Percentiles rank a stretch among this genome's conserved stretches.
phyloP scores from a whole-genome alignment of 2,329 filamentous ascomycete species.

The Colletotrichum eleusines region DNA sequence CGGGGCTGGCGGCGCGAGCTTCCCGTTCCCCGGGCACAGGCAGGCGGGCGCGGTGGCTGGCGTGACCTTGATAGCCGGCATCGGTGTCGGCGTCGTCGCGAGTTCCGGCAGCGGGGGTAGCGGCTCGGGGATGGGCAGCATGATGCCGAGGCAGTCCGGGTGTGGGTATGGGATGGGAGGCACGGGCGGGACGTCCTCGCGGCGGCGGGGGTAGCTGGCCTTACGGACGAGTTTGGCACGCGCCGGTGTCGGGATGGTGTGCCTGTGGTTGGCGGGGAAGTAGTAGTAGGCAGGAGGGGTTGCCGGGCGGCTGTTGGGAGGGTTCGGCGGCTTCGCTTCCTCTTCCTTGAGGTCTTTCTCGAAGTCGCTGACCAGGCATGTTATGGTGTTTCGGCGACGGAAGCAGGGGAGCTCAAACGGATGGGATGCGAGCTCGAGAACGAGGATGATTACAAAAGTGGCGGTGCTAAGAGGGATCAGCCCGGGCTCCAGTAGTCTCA shows the following conservation, averaged over 20 bases:
- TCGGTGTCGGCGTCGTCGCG: slow-evolving; percentile 8
- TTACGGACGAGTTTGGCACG: slow-evolving; percentile 34
- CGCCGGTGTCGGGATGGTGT: slow-evolving; percentile 30
- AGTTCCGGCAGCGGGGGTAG: slow-evolving; percentile 34
- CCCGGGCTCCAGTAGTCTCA: background rate
- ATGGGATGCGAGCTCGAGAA: slow-evolving; percentile 43
- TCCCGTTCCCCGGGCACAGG: slow-evolving; percentile 38
- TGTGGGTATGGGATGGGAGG: slow-evolving; percentile 31
- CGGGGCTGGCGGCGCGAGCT: slow-evolving; percentile 1
- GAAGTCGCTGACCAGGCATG: slow-evolving; percentile 30
- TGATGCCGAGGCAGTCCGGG: slow-evolving; percentile 39
- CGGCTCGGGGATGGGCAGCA: slow-evolving; percentile 35
- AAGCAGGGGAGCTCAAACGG: slow-evolving; percentile 45
- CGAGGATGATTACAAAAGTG: slow-evolving; percentile 40
- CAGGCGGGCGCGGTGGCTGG: slow-evolving; percentile 32
- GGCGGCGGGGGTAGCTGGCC: slow-evolving; percentile 24
- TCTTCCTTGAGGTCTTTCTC: slow-evolving; percentile 40
- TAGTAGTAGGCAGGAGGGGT: slow-evolving; percentile 39
- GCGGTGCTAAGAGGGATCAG: background rate
- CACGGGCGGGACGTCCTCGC: slow-evolving; percentile 15
- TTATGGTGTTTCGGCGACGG: slow-evolving; percentile 26
- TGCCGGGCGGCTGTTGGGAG: slow-evolving; percentile 17
- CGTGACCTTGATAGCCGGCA: slow-evolving; percentile 23
- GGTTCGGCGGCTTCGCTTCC: slow-evolving; percentile 23
- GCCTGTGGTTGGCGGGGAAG: slow-evolving; percentile 32